phyloP scores from a whole-genome alignment of 2,329 filamentous ascomycete species.

The Elsinoe ampelina region DNA sequence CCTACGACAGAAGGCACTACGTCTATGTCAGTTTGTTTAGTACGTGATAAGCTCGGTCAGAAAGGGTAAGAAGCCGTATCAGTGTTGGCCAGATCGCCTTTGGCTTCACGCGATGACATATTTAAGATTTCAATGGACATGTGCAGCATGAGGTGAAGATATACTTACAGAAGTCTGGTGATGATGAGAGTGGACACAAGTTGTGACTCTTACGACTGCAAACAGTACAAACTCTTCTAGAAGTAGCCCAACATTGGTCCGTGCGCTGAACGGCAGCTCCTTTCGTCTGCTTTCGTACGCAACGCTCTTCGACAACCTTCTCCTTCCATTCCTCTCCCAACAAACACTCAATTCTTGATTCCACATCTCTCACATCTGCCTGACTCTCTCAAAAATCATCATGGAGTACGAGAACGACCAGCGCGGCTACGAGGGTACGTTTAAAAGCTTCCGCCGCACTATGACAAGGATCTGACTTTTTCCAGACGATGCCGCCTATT shows the following conservation, averaged over 20 bases:
- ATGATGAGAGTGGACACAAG: too few species aligned
- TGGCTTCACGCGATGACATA: too few species aligned
- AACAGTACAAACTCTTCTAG: too few species aligned
- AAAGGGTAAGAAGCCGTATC: too few species aligned
- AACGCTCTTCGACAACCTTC: neutral
- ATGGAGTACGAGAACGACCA: constrained; percentile 60
- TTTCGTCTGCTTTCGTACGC: constrained; percentile 3
- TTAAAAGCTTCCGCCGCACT: constrained; percentile 13
- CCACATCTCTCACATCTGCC: constrained; percentile 13
- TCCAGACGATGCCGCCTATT: constrained; percentile 51
- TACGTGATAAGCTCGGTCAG: too few species aligned
- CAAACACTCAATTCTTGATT: constrained; percentile 5
- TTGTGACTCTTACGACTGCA: too few species aligned
- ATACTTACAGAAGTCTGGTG: too few species aligned
- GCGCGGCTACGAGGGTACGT: constrained; percentile 57
- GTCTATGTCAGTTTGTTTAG: too few species aligned
- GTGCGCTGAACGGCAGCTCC: neutral
- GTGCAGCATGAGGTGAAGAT: too few species aligned
- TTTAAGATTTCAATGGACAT: too few species aligned
- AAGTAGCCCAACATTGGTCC: neutral
- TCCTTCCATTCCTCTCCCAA: constrained; percentile 3
- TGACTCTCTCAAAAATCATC: constrained; percentile 22
- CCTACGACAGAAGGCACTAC: too few species aligned
- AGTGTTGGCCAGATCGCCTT: too few species aligned
- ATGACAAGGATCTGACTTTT: constrained; percentile 12